These are phyloP conservation scores for Lactarius deliciosus DNA, from an alignment of 768 basidiomycete species.

Conservation along the genomic window DNA sequence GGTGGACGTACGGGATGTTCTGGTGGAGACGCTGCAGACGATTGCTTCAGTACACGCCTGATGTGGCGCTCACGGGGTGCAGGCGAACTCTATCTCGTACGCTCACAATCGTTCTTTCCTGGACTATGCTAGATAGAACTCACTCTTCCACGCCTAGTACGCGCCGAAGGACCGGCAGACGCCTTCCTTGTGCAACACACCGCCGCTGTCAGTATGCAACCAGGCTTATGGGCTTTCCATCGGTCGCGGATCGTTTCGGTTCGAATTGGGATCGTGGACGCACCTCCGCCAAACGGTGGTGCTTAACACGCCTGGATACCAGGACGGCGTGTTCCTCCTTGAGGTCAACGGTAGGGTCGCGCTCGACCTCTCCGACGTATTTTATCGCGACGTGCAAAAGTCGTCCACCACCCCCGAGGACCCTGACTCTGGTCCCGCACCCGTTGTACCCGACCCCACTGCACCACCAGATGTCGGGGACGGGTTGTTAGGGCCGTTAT, in stretches of 20 bases:
- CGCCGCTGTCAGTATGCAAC: conserved; percentile 61
- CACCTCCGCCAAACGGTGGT: conserved; percentile 63
- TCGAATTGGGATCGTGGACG: conserved; percentile 66
- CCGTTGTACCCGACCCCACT: conserved; percentile 7
- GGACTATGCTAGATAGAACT: neutral
- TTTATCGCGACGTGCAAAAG: conserved; percentile 47
- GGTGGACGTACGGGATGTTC: conserved; percentile 68
- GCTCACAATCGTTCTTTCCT: neutral
- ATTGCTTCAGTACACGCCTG: conserved; percentile 80
- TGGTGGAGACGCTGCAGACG: conserved; percentile 66
- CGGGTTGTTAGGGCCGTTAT: conserved; percentile 3
- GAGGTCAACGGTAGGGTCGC: conserved; percentile 59
- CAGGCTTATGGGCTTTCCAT: conserved; percentile 69
- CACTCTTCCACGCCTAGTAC: conserved; percentile 47
- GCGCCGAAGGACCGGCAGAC: conserved; percentile 73
- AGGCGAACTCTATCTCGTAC: conserved; percentile 76
- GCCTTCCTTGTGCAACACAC: conserved; percentile 52
- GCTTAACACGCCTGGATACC: conserved; percentile 72
- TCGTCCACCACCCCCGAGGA: neutral
- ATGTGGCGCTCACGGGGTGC: conserved; percentile 75
- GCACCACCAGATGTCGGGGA: conserved; percentile 4
- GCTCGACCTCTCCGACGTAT: conserved; percentile 56
- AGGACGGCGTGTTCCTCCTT: conserved; percentile 64
- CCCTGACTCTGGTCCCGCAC: conserved; percentile 31
- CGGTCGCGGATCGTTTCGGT: conserved; percentile 69